Evolutionary conservation across 257 asterid genomes (phyloP), one percentile per base, ranked within the genome.

Genomic region (Solanum tarapatanum): DNA sequence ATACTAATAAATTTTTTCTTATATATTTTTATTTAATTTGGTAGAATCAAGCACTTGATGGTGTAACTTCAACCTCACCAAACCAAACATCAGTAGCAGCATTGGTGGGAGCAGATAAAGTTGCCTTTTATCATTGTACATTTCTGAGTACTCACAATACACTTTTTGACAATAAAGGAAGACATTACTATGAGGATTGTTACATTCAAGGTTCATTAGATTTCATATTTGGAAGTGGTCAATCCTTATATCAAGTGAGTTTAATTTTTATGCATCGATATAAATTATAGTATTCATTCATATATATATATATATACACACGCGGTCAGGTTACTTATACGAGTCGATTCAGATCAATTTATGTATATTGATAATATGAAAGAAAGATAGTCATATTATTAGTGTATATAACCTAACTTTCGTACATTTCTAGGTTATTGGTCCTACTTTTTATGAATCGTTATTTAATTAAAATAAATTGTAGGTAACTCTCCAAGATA

Each of bases 121-220:
- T 91, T 33, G 94, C 97, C 9, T 96, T 96, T 84, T 96, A 96
- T 89, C 86, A 95, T 7, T 96, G 98, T 86, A 95, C 89, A 72
- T 96, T 96, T 88, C 87, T 91, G 82, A 93, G 99, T 92, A 90
- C 92, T 68, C 95, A 92, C 68, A 95, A 95, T 89, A 95, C 99
- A 3, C 95, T 96, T 85, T 93, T 89, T 79, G 99, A 96, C 90
- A 88, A 87, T 5, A 93, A 89, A 89, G 99, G 99, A 87, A 90
- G 93, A 73, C 99, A 96, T 62, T 96, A 95, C 90, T 96, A 95
- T 28, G 94, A 93, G 8, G 89, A 68, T 28, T 95, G 98, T 87
- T 95, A 95, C 89, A 88, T 96, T 48, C 98, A 95, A 64, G 99
- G 99, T 83, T 93, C 98, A 19, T 43, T 93, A 2, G 99, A 96